Conservation (phyloP, 1,139 yeast genomes). For the Yamadazyma triangularis region DNA sequence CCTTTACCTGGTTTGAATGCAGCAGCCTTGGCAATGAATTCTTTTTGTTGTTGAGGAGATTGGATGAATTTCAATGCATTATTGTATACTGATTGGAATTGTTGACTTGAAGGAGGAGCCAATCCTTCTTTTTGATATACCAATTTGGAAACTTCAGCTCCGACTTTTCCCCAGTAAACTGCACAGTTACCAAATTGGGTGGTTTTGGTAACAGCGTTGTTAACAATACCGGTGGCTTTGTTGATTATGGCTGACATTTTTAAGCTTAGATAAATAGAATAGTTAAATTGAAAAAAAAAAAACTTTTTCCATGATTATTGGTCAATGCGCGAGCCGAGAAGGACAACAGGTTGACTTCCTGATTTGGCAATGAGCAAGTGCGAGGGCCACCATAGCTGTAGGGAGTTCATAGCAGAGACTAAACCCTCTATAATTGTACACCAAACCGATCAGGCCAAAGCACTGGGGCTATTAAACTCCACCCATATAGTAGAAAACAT, state of each 20-base stretch:
- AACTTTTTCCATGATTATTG: too few species aligned
- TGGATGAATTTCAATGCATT: conserved; percentile 34
- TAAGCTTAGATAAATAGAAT: not conserved
- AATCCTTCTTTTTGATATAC: conserved; percentile 89
- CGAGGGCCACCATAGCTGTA: not conserved
- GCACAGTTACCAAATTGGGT: conserved; percentile 45
- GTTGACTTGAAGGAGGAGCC: conserved; percentile 81
- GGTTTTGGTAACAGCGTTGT: conserved; percentile 33
- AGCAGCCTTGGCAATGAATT: conserved; percentile 34
- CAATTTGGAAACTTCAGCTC: conserved; percentile 82
- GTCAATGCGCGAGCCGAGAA: too few species aligned
- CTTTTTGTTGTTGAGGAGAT: conserved; percentile 46
- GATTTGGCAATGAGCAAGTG: conserved; percentile 12
- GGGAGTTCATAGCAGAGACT: not conserved
- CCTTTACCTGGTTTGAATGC: conserved; percentile 53
- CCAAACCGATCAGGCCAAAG: conserved; percentile 84
- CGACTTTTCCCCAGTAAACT: conserved; percentile 86
- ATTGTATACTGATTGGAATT: conserved; percentile 75
- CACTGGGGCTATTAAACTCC: conserved; percentile 92
- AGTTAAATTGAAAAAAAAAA: too few species aligned
- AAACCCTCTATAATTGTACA: conserved; percentile 20
- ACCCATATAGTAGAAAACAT: conserved; percentile 77
- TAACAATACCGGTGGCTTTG: conserved; percentile 44
- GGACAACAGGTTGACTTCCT: conserved; percentile 20
- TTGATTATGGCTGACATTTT: conserved; percentile 47